Evolutionary conservation across 495 filamentous ascomycete genomes (phyloP), one percentile per base, ranked within the genome.

Genomic region (Penicillium ucsense): DNA sequence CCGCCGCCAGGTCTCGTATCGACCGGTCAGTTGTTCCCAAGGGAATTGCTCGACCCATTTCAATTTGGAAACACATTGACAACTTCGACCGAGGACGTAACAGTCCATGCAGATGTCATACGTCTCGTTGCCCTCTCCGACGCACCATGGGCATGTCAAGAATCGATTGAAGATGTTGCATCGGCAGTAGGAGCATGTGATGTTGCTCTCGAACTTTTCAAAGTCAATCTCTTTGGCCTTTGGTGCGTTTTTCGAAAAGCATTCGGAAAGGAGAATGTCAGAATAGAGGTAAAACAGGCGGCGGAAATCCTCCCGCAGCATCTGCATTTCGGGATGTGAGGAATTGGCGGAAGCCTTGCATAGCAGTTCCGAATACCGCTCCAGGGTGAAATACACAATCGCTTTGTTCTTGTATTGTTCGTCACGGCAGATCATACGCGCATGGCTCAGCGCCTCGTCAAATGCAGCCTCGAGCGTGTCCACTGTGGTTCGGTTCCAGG

Each of bases 401-500:
- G 90, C 86, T 58, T 95, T 95, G 70, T 91, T 95, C 62, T 97
- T 98, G 72, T 98, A 98, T 61, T 95, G 88, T 56, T 98, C 92
- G 51, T 98, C 92, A n/a, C 92, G 88, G 60, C 92, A 96, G 31
- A 97, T 89, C 56, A 95, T 78, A 27, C 89, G 76, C 4, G 91
- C 86, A 48, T 88, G 85, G 1, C 88, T 88, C 3, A 98, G 71
- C 0, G 90, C 88, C 67, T 95, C 91, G 43, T 79, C 74, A 28
- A 98, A 65, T 0, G 91, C 91, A 66, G 92, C 68, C 43, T 88
- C 81, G 0, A 98, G 71, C 0, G 92, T 95, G 51, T 96, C 87
- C 4, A 86, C 86, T 0, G 90, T 97, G 0, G 86, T 95, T n/a
- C 92, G 74, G 64, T 98, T 98, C 92, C 92, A 98, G 5, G 92